These are phyloP conservation scores for Plasmodium yoelii DNA, from an alignment of 169 alveolate species.

Conservation along the genomic window DNA sequence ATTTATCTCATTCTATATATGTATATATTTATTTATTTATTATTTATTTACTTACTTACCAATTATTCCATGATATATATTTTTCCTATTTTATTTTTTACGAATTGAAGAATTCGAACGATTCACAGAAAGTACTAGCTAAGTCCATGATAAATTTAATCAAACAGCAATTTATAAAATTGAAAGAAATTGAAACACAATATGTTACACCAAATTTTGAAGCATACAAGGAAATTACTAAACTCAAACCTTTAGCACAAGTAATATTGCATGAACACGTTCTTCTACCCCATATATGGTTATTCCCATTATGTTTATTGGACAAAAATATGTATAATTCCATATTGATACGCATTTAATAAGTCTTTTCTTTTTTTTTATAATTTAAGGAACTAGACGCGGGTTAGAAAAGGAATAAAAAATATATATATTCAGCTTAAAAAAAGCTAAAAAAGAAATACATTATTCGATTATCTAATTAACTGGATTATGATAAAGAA, in stretches of 20 bases:
- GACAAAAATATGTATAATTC: too few relatives aligned
- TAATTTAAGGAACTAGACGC: too few relatives aligned
- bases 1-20: background rate
- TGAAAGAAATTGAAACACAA: constrained; percentile 47
- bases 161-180: constrained; percentile 60
- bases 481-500: too few relatives aligned
- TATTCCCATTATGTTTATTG: too few relatives aligned
- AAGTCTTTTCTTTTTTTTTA: too few relatives aligned
- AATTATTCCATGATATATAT: background rate
- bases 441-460: too few relatives aligned
- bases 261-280: background rate
- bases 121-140: constrained; percentile 41
- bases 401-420: too few relatives aligned
- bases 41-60: too few relatives aligned
- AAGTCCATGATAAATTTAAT: constrained; percentile 49
- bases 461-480: too few relatives aligned
- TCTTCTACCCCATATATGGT: background rate
- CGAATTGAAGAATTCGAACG: constrained; percentile 24
- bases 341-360: too few relatives aligned
- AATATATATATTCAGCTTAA: too few relatives aligned
- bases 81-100: constrained; percentile 1
- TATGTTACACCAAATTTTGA: constrained; percentile 62
- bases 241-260: constrained; percentile 11
- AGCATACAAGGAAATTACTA: constrained; percentile 37
- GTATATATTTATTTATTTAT: background rate